Base-by-base conservation (phyloP, 129 eudicot species). In the Flaveria sonorensis region DNA sequence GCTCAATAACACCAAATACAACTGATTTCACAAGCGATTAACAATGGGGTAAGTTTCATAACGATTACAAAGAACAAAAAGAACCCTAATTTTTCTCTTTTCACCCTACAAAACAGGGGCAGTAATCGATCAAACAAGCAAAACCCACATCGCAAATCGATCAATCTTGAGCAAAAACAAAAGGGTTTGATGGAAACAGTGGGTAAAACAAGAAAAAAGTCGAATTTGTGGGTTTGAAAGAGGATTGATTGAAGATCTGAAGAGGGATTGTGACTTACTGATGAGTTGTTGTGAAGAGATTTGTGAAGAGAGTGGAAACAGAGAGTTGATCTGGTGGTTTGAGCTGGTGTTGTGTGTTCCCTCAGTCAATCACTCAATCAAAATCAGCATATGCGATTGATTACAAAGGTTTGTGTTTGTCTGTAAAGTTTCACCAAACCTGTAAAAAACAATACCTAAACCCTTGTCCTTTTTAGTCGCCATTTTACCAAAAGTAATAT, bases 161-260 rank as follows among this genome's bases (percentile, higher is more conserved):
- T 79, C 73, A 79, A 71, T 71, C 46, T 71, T 79, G 66, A 71
- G 21, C 56, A 47, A 62, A 71, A 61, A 62, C 78, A 71, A 79
- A 79, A 79, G 83, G 71, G 52, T 65, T 30, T 70, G 82, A 70
- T 47, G 23, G 56, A 15, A 75, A 74, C 71, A 74, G 63, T 18
- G 61, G 60, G 61, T 32, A 68, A 70, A 70, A 50, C 60, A 71
- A 45, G 46, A 71, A 71, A 21, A 71, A 61, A 6, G 7, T 79
- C 61, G 13, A 71, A 61, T 52, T 39, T 24, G 70, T 70, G 56
- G n/a, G 6, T 75, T 64, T 75, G 39, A 63, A 75, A 75, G 47
- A 26, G 26, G 70, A 43, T 36, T 56, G 62, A 71, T 79, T 79
- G 71, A 71, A 79, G 82, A 79, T 79, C 82, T 61, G 50, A 79